Conservation (phyloP, 2,329 filamentous ascomycete species). For the Fusarium camptoceras region DNA sequence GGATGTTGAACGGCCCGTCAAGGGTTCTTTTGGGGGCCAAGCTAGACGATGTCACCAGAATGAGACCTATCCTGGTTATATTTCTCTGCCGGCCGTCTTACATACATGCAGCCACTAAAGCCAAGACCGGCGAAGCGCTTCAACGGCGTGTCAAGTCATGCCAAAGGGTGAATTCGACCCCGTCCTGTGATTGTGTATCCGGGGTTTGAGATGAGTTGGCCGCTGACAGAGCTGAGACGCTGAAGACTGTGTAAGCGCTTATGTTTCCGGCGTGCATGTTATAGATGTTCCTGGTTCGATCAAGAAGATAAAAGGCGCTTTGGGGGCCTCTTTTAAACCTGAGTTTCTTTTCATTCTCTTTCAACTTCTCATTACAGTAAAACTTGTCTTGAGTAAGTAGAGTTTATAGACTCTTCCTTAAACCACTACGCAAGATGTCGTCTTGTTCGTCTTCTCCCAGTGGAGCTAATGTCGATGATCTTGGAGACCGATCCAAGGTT, state of each 20-base stretch:
- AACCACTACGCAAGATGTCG: conserved; percentile 15
- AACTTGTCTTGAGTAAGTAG: not conserved
- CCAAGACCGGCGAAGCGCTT: not conserved
- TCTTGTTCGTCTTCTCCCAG: conserved; percentile 24
- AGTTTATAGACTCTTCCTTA: not conserved
- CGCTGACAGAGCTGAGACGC: conserved; percentile 18
- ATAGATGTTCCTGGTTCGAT: not conserved
- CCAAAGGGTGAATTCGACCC: not conserved
- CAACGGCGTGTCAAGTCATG: not conserved
- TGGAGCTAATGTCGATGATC: conserved; percentile 3
- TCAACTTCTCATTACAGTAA: no score
- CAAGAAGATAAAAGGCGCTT: conserved; percentile 20
- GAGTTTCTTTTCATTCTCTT: not conserved
- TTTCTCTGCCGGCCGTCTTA: conserved; percentile 1
- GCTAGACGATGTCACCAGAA: not conserved
- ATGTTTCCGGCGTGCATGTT: not conserved
- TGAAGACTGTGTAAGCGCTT: conserved; percentile 10
- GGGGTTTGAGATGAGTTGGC: conserved; percentile 18
- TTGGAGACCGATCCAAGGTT: conserved; percentile 54
- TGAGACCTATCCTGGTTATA: conserved; percentile 9
- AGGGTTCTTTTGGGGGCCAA: conserved; percentile 26
- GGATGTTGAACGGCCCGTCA: not conserved
- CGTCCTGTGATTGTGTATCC: not conserved
- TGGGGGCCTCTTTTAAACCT: not conserved
- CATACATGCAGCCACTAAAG: not conserved